phyloP scores from a whole-genome alignment of 108 stramenopile genomes.

The Fistulifera pelliculosa region DNA sequence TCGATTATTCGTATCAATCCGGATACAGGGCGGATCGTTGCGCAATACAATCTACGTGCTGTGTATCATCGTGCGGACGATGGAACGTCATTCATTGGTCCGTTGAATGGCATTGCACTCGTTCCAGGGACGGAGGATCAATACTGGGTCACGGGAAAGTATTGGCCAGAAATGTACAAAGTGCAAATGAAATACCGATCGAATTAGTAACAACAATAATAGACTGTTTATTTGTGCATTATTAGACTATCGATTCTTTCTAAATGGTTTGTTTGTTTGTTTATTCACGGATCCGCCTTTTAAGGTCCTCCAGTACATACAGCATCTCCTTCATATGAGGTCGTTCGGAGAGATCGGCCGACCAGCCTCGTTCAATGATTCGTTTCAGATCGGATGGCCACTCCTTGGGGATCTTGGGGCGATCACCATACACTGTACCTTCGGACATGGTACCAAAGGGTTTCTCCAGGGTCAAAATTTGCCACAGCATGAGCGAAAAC shows the following conservation, averaged over 20 bases:
- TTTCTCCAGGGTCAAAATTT: constrained; percentile 8
- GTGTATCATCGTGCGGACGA: neutral
- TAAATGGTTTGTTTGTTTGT: too few species aligned
- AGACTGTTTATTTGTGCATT: too few species aligned
- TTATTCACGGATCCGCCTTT: too few species aligned
- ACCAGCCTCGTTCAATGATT: constrained; percentile 37
- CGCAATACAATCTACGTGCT: constrained; percentile 30
- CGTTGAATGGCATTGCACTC: constrained; percentile 66
- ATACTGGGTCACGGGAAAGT: constrained; percentile 69
- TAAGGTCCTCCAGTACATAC: constrained; percentile 21
- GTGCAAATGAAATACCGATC: constrained; percentile 24
- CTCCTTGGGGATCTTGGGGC: constrained; percentile 32
- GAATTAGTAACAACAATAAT: too few species aligned
- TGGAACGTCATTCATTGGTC: constrained; percentile 22
- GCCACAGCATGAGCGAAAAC: constrained; percentile 63
- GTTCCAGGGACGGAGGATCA: constrained; percentile 25
- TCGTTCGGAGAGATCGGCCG: constrained; percentile 22
- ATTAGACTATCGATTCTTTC: too few species aligned
- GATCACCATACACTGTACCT: constrained; percentile 36
- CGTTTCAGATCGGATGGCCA: constrained; percentile 36
- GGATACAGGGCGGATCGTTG: constrained; percentile 34
- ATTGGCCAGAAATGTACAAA: constrained; percentile 62
- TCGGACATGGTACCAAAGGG: constrained; percentile 26
- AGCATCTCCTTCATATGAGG: constrained; percentile 30
- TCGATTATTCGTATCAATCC: constrained; percentile 53